Evolutionary conservation across 148 eudicot species (phyloP).

Genomic region (Spergularia bocconei): DNA sequence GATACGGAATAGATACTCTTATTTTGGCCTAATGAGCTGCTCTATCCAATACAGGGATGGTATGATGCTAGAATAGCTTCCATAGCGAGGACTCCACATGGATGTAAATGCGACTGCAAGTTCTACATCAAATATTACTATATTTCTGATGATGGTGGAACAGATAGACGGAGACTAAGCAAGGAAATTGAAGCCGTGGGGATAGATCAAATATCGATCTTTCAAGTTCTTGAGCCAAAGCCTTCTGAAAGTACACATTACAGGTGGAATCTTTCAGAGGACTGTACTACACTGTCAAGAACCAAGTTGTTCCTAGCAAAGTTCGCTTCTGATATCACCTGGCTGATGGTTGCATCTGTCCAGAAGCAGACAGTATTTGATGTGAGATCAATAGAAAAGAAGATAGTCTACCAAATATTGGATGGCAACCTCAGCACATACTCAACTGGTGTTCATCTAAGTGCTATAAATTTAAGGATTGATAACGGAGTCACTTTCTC

Average conservation of each 20-base stretch:
- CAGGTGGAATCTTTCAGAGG: conserved; percentile 77
- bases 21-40: neutral
- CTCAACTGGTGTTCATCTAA: conserved; percentile 32
- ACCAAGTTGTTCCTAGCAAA: conserved; percentile 56
- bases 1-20: neutral
- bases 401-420: conserved; percentile 62
- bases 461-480: conserved; percentile 57
- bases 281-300: conserved; percentile 57
- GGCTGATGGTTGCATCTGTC: conserved; percentile 76
- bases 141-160: conserved; percentile 45
- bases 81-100: conserved; percentile 78
- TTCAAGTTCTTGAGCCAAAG: conserved; percentile 56
- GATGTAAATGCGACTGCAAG: conserved; percentile 53
- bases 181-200: conserved; percentile 50
- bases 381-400: conserved; percentile 50
- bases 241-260: conserved; percentile 55
- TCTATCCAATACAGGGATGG: conserved; percentile 55
- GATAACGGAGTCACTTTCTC: conserved; percentile 51
- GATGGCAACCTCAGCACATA: conserved; percentile 37
- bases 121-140: conserved; percentile 56
- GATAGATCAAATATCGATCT: conserved; percentile 54
- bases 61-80: conserved; percentile 76
- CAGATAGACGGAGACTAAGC: conserved; percentile 37
- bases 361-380: conserved; percentile 57
- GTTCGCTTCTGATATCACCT: conserved; percentile 66